Evolutionary conservation across 2,329 filamentous ascomycete genomes (phyloP), one percentile per base, ranked within the genome.

Genomic region (Nemania sp.): DNA sequence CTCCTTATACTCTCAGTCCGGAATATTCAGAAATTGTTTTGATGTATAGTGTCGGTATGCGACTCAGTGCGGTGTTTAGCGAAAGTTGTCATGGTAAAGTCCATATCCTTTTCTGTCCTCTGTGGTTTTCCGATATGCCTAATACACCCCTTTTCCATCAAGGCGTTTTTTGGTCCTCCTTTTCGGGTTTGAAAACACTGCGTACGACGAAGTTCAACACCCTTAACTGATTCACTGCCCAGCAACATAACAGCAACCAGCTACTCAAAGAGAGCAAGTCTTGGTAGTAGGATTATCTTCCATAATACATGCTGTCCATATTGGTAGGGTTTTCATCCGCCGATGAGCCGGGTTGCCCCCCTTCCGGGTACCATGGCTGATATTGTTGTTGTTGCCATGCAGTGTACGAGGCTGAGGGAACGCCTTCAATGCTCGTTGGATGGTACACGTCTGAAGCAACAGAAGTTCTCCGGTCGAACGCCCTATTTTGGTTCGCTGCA

Each of bases 361-460:
- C 52, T 45, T 54, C 47, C 4, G 36, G 51, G 20, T 52, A n/a
- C 66, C 62, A 59, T 71, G 76, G 78, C n/a, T 72, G 63, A 45
- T 76, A 77, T 23, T 73, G 68, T 40, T 73, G 68, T 40, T 76
- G 75, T 28, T 75, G 73, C 79, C 79, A 81, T 15, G 70, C 55
- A 9, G 71, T 67, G 54, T 77, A 78, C 30, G 63, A 67, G 6
- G 73, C 56, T 12, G 73, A 60, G 3, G 74, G 69, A 5, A 58
- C 36, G 17, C 52, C 56, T 31, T 62, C 57, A 12, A 59, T 52
- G 22, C 50, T 61, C 19, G 59, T 31, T n/a, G 75, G 64, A 3
- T 73, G 68, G 49, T 80, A 80, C 47, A 78, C 70, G 8, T 77
- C 77, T 5, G 69, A 60, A 1, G 77, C 68, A 50, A 77, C 65